Conservation (phyloP, 495 filamentous ascomycete genomes). For the Lindgomyces ingoldianus region DNA sequence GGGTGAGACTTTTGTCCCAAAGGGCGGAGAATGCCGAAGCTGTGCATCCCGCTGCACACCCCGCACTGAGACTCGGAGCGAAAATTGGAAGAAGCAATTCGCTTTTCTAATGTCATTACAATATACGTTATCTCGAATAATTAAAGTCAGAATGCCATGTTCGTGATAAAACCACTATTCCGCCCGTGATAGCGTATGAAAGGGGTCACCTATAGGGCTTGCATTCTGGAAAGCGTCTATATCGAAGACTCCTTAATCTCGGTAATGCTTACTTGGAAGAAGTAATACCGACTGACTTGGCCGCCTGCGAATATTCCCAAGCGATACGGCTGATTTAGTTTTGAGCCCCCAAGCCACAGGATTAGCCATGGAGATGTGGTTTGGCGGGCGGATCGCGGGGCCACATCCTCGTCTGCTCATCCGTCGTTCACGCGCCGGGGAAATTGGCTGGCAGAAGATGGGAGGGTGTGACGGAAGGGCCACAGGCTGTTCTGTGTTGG, state of each 20-base stretch:
- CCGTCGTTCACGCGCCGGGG: conserved; percentile 21
- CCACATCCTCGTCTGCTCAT: conserved; percentile 29
- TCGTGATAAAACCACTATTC: neutral
- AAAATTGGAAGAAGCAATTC: conserved; percentile 1
- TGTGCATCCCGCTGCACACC: neutral
- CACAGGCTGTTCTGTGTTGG: neutral
- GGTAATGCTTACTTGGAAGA: conserved; percentile 17
- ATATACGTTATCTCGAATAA: neutral
- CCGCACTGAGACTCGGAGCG: neutral
- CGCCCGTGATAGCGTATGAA: neutral
- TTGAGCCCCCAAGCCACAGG: conserved; percentile 12
- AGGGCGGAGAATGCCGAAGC: neutral
- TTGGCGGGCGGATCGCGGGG: conserved; percentile 27
- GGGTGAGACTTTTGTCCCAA: too few relatives aligned
- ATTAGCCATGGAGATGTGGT: conserved; percentile 27
- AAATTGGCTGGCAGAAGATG: conserved; percentile 20
- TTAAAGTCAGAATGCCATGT: too few relatives aligned
- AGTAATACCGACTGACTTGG: conserved; percentile 16
- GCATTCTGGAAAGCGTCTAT: conserved; percentile 11
- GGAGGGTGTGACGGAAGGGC: conserved; percentile 14
- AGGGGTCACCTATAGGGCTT: neutral
- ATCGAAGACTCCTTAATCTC: conserved; percentile 37
- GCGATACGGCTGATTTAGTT: conserved; percentile 37
- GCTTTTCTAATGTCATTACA: neutral
- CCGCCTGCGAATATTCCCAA: conserved; percentile 18